Evolutionary conservation across 2,329 filamentous ascomycete genomes (phyloP), one percentile per base, ranked within the genome.

Genomic region (Fusarium brevicatenulatum): DNA sequence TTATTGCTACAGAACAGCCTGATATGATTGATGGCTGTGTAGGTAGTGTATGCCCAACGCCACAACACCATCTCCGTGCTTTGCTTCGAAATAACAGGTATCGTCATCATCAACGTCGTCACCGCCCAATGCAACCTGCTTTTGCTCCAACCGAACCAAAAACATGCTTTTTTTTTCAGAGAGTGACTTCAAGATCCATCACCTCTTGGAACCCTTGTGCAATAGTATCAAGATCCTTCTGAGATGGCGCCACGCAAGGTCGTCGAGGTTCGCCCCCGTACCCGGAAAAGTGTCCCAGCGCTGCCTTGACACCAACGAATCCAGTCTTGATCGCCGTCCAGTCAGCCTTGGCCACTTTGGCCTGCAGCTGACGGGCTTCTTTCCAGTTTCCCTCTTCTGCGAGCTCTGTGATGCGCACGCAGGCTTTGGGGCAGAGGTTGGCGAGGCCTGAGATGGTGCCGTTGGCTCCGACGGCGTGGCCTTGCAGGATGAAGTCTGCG

Each of bases 271-370:
- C 80, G 30, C 82, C 81, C 21, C 81, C 82, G 55, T 83, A 81
- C 32, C 81, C 80, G 47, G 80, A 75, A 73, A 83, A 84, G 68
- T 81, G 78, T 30, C 81, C 81, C 76, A 86, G 77, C 11, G 83
- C 84, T 37, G 83, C 83, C 80, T 86, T 86, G 66, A 86, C 84
- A 37, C 85, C 85, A 8, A 84, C 83, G 69, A 86, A 86, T 8
- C 85, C 85, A n/a, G 83, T 85, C 77, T 81, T 81, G 70, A 86
- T 86, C 60, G 84, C 84, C 47, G 82, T 69, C 84, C 88, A 82
- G 80, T 86, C 80, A 62, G 83, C 78, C 75, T 82, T 77, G 76
- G 88, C 81, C 66, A 88, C 77, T 73, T 83, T 71, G 13, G 81
- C 81, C 72, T 84, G 83, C 66, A 84, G 72, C 36, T 77, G 72